Conservation (phyloP, 768 basidiomycete species). For the Macrocybe gigantea region DNA sequence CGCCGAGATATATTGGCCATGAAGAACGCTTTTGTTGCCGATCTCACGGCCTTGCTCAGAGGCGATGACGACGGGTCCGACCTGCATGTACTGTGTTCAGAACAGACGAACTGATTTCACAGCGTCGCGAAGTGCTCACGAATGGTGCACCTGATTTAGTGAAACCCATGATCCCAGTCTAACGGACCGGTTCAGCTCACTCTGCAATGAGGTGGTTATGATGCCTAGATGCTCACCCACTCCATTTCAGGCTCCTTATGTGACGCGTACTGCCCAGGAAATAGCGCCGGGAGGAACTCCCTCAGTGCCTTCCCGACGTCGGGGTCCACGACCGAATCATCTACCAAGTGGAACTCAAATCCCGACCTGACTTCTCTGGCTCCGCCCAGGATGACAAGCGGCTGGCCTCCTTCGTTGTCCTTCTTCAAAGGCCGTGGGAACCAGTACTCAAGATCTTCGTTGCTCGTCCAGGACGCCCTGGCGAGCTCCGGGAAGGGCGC, state of each 20-base stretch:
- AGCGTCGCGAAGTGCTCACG: constrained; percentile 33
- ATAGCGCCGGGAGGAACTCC: constrained; percentile 54
- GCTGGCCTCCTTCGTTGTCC: constrained; percentile 24
- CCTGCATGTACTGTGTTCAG: constrained; percentile 28
- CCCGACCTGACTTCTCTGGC: constrained; percentile 41
- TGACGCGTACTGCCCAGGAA: constrained; percentile 45
- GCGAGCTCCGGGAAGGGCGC: constrained; percentile 33
- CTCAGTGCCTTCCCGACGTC: constrained; percentile 43
- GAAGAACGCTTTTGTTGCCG: constrained; percentile 14
- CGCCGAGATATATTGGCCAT: constrained; percentile 66
- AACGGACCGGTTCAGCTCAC: neutral
- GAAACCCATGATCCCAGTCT: constrained; percentile 85
- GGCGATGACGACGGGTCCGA: constrained; percentile 49
- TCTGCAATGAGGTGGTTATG: no score
- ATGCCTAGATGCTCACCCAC: constrained; percentile 50
- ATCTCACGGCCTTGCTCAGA: constrained; percentile 9
- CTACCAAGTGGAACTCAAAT: constrained; percentile 46
- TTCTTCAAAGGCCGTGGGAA: constrained; percentile 57
- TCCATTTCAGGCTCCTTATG: constrained; percentile 63
- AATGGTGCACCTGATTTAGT: constrained; percentile 60
- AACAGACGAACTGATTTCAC: neutral
- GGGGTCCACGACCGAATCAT: constrained; percentile 52
- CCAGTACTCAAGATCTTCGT: constrained; percentile 69
- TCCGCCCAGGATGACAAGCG: constrained; percentile 72
- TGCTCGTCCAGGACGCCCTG: constrained; percentile 41